Base-by-base conservation (phyloP, 805 yeast species). In the Myxozyma sirexii region DNA sequence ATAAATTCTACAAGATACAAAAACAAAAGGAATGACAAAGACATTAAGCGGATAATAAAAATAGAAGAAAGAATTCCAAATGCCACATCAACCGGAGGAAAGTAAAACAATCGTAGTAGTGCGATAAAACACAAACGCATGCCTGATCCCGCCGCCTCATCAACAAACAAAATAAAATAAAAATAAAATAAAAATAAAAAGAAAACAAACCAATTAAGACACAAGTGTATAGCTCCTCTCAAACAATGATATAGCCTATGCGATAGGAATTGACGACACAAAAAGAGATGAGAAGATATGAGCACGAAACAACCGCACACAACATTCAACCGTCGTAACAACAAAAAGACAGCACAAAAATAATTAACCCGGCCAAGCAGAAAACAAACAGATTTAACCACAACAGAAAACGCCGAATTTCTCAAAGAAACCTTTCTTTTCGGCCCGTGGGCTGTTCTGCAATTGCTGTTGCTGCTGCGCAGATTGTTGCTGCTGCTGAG, bases 331-430 rank as follows among this genome's bases (percentile, higher is more conserved):
- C 41, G 46, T 23, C 6, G 31, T 42, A 26, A 44, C 41, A 51
- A n/a, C 4, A 24, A 21, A 42, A 13, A 51, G 23, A 37, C 29
- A 26, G 17, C 15, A 13, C 15, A 17, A 37, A 23, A 35, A 21
- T 8, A 12, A 33, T 5, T 8, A 13, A 33, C 23, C 8, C n/a
- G n/a, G n/a, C n/a, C n/a, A n/a, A n/a, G n/a, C n/a, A n/a, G n/a
- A n/a, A n/a, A n/a, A n/a, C n/a, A n/a, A n/a, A n/a, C 10, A 12
- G 23, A 29, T 13, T 54, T 68, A 71, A 39, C 74, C 74, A 44
- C 75, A 72, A 69, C 75, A 72, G 51, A 71, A 70, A 17, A 72
- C 63, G 23, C 70, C 65, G 41, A 71, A 62, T 57, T 64, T 68
- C 26, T 68, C 65, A 70, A 72, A 72, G 51, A 72, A 69, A 13